These are phyloP conservation scores for Moesziomyces antarcticus DNA, from an alignment of 1,284 basidiomycete genomes.

Conservation along the genomic window DNA sequence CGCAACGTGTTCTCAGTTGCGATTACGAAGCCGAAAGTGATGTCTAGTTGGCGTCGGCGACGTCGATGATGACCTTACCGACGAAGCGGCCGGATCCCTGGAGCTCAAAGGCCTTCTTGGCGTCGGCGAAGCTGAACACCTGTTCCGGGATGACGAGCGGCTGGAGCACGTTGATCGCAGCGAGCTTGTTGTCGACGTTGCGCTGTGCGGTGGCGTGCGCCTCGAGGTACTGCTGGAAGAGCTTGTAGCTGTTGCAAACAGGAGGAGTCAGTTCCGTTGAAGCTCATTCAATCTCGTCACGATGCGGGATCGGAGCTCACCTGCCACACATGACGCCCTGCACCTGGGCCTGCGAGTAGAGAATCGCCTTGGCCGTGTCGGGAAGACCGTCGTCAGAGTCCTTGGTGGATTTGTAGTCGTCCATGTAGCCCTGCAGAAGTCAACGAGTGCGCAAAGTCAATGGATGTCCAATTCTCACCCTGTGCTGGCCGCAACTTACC, in stretches of 20 bases:
- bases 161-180: conserved; percentile 15
- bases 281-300: too few relatives aligned
- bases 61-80: conserved; percentile 46
- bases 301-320: too few relatives aligned
- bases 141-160: conserved; percentile 22
- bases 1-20: too few relatives aligned
- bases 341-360: conserved; percentile 35
- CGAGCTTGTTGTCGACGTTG: conserved; percentile 1
- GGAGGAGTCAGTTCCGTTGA: too few relatives aligned
- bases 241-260: conserved; percentile 11
- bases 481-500: too few relatives aligned
- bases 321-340: conserved; percentile 44
- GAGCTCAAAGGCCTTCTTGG: conserved; percentile 34
- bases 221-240: conserved; percentile 37
- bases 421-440: conserved; percentile 32
- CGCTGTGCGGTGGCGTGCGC: conserved; percentile 21
- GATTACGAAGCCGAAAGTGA: too few relatives aligned
- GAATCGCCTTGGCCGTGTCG: conserved; percentile 30
- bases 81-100: conserved; percentile 32
- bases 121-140: conserved; percentile 30
- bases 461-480: too few relatives aligned
- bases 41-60: conserved; percentile 1
- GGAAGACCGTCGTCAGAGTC: conserved; percentile 4
- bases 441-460: too few relatives aligned
- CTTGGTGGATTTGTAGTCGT: conserved; percentile 35